Percentiles rank a stretch among this genome's conserved stretches.
phyloP scores from a whole-genome alignment of 805 yeast genomes.

The Spathaspora passalidarum region DNA sequence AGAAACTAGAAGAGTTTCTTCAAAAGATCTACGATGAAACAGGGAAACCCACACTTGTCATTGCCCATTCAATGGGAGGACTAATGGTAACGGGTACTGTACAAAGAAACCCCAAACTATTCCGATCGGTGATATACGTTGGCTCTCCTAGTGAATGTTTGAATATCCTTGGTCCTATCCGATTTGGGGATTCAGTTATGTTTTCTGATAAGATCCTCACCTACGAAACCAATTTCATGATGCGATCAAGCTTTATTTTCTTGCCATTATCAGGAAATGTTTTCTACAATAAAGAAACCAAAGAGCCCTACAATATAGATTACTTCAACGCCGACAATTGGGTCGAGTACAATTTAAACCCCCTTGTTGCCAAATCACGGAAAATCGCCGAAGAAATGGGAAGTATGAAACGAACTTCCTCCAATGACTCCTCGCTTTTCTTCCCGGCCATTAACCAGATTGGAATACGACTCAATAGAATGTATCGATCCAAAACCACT shows the following conservation, averaged over 20 bases:
- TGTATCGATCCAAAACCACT: constrained; percentile 18
- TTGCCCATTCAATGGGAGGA: constrained; percentile 97
- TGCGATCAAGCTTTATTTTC: constrained; percentile 81
- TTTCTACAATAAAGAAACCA: constrained; percentile 61
- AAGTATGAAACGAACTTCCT: background rate
- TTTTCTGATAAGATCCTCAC: constrained; percentile 73
- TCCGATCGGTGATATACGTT: constrained; percentile 75
- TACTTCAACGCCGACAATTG: constrained; percentile 78
- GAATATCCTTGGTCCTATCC: constrained; percentile 79
- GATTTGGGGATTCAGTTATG: constrained; percentile 78
- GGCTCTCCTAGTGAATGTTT: constrained; percentile 86
- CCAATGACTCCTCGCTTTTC: constrained; percentile 10
- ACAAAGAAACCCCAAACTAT: constrained; percentile 61
- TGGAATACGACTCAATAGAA: constrained; percentile 23
- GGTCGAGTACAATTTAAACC: constrained; percentile 73
- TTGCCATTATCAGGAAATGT: constrained; percentile 74
- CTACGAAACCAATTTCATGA: constrained; percentile 79
- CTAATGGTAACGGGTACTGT: constrained; percentile 77
- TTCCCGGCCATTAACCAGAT: constrained; percentile 24
- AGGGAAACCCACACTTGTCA: constrained; percentile 61
- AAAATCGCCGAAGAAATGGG: constrained; percentile 20
- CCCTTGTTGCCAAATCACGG: constrained; percentile 54
- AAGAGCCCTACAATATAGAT: constrained; percentile 62
- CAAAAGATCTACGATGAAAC: constrained; percentile 42
- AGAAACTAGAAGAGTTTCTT: constrained; percentile 50